phyloP scores from a whole-genome alignment of 345 rosid genomes.

The Brassica nigra region DNA sequence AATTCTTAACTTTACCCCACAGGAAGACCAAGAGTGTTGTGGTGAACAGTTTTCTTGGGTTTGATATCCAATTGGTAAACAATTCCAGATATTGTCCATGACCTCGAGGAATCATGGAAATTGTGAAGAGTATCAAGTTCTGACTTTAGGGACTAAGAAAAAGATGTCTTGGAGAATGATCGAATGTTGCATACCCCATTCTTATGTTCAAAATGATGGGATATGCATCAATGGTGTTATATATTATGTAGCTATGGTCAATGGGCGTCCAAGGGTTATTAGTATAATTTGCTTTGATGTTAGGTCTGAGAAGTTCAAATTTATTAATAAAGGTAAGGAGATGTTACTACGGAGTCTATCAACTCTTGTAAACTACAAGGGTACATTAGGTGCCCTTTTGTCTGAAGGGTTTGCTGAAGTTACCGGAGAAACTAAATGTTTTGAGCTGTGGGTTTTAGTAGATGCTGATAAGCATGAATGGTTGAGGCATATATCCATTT shows the following conservation, averaged over 20 bases:
- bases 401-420: background rate
- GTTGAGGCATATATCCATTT: background rate
- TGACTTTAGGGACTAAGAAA: background rate
- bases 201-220: background rate
- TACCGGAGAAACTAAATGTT: background rate
- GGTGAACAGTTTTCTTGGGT: background rate
- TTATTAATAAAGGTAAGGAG: background rate
- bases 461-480: background rate
- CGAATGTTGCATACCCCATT: background rate
- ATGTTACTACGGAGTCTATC: background rate
- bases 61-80: background rate
- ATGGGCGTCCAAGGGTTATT: background rate
- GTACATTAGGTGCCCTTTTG: background rate
- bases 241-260: background rate
- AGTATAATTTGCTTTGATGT: background rate
- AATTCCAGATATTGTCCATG: background rate
- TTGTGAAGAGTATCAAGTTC: background rate
- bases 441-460: constrained; percentile 1
- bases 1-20: background rate
- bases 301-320: background rate
- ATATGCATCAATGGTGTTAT: background rate
- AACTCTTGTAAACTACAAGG: background rate
- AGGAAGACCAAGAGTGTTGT: background rate
- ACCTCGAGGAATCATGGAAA: background rate
- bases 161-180: background rate